phyloP scores from a whole-genome alignment of 371 early-diverging fungal species.

The Apophysomyces ossiformis region DNA sequence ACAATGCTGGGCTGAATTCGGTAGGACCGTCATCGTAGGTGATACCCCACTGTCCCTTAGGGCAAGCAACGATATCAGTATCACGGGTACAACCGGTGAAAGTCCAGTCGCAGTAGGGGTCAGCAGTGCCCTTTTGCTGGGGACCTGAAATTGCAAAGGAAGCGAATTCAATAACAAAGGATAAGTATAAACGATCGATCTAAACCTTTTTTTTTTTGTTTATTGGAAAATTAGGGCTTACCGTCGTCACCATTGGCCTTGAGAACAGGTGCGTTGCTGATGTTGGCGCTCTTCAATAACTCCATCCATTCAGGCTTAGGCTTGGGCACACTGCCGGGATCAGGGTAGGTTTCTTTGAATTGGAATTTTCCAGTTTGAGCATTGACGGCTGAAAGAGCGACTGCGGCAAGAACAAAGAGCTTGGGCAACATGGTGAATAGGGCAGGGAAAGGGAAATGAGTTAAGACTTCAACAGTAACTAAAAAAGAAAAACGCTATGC shows the following conservation, averaged over 20 bases:
- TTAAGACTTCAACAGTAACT: background rate
- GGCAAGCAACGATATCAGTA: slow-evolving; percentile 57
- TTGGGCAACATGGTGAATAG: slow-evolving; percentile 17
- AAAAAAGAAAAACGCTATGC: slow-evolving; percentile 10
- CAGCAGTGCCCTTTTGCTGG: slow-evolving; percentile 24
- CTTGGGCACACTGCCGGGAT: slow-evolving; percentile 33
- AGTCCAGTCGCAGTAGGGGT: slow-evolving; percentile 63
- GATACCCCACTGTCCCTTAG: slow-evolving; percentile 61
- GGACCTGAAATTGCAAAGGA: slow-evolving; percentile 19
- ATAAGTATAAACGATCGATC: background rate
- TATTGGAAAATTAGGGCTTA: background rate
- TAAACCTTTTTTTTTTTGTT: background rate
- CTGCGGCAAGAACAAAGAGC: slow-evolving; percentile 16
- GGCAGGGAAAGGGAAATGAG: slow-evolving; percentile 2
- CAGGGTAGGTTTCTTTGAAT: slow-evolving; percentile 47
- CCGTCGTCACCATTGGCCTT: slow-evolving; percentile 31
- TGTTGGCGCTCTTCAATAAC: slow-evolving; percentile 35
- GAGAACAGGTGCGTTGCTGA: slow-evolving; percentile 47
- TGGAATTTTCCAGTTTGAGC: slow-evolving; percentile 29
- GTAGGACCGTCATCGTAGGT: slow-evolving; percentile 73
- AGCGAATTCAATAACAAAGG: background rate
- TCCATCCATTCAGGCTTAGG: slow-evolving; percentile 58
- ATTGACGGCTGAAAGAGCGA: slow-evolving; percentile 20
- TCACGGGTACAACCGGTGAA: slow-evolving; percentile 52
- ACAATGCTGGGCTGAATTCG: slow-evolving; percentile 47